Percentiles rank a stretch among this genome's conserved stretches.
These are phyloP conservation scores for Phytopythium boreale DNA, from an alignment of 352 stramenopile species.

Conservation along the genomic window DNA sequence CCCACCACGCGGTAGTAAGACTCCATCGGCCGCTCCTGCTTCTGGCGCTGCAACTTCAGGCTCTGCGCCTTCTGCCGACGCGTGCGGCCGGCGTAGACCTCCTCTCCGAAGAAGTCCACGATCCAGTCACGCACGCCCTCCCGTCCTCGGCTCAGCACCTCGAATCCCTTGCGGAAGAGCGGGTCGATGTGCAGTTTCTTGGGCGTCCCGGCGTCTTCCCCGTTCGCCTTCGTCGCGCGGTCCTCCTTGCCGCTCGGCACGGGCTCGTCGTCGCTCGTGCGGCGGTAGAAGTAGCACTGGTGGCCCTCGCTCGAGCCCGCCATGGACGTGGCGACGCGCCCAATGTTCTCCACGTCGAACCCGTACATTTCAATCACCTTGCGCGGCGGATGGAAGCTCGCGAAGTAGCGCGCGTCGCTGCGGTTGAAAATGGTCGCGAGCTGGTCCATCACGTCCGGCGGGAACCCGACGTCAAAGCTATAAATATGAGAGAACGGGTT, in stretches of 20 bases:
- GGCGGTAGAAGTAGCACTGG: constrained; percentile 96
- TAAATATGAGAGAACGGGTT: constrained; percentile 98
- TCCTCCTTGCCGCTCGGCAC: constrained; percentile 12
- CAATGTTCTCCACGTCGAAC: constrained; percentile 91
- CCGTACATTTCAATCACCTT: constrained; percentile 93
- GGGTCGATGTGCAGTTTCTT: constrained; percentile 61
- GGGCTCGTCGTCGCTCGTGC: constrained; percentile 8
- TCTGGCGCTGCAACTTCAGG: constrained; percentile 18
- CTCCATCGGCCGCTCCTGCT: constrained; percentile 63
- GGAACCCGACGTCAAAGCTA: constrained; percentile 98
- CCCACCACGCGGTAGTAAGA: constrained; percentile 73
- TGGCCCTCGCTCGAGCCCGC: constrained; percentile 95
- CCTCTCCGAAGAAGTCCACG: constrained; percentile 63
- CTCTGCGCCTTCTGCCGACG: constrained; percentile 55
- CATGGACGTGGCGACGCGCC: constrained; percentile 91
- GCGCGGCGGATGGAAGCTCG: constrained; percentile 92
- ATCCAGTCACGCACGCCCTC: constrained; percentile 78
- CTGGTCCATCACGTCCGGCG: constrained; percentile 92
- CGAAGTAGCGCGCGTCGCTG: constrained; percentile 88
- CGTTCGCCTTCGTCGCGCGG: constrained; percentile 18
- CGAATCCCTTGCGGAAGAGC: constrained; percentile 76
- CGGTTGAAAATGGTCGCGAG: constrained; percentile 94
- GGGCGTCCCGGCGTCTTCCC: constrained; percentile 11
- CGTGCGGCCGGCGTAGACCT: constrained; percentile 60
- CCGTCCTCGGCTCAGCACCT: constrained; percentile 69